Base-by-base conservation (phyloP, 768 basidiomycete genomes). In the Podaxis sp. region DNA sequence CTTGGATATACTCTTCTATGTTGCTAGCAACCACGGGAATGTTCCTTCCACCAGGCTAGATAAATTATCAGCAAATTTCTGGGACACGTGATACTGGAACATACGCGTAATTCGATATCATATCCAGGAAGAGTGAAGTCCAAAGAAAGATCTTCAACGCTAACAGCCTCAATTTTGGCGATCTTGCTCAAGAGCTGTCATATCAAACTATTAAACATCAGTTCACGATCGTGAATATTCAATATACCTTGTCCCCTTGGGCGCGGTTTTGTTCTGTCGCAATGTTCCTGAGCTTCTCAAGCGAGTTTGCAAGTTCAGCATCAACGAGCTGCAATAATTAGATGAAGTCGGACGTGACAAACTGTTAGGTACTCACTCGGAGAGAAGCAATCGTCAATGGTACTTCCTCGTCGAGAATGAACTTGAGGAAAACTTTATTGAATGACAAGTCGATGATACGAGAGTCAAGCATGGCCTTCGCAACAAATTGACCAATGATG, bases 61-160 rank as follows among this genome's bases (percentile, higher is more conserved):
- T 1, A 62, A 37, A 28, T 33, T 30, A 12, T 61, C 5, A 65
- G 56, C 49, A 40, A 22, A 24, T 17, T 24, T 5, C 20, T 28
- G 17, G 30, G 15, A 53, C 20, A 17, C 24, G 57, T 0, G 10
- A 12, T 12, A 30, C 38, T 5, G 44, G 58, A 54, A 74, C 86
- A 62, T 71, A 93, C 95, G 72, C 86, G 86, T 30, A 99, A 82
- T 73, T 97, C 94, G 62, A 99, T 91, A 70, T 95, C 88, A 71
- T 96, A 95, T 13, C 97, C 97, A 8, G 97, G 97, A 17, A 99
- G 82, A 7, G 96, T 98, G 75, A 99, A 99, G 76, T 99, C 97
- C 20, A 99, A 84, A 0, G 91, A 87, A 37, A 99, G 84, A 70
- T 99, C 96, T 65, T 93, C 90, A 17, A 99, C 79, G 22, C 81